Evolutionary conservation across 1,284 basidiomycete species (phyloP), one percentile per base, ranked within the genome.

Genomic region (Ceratobasidium papillatum): DNA sequence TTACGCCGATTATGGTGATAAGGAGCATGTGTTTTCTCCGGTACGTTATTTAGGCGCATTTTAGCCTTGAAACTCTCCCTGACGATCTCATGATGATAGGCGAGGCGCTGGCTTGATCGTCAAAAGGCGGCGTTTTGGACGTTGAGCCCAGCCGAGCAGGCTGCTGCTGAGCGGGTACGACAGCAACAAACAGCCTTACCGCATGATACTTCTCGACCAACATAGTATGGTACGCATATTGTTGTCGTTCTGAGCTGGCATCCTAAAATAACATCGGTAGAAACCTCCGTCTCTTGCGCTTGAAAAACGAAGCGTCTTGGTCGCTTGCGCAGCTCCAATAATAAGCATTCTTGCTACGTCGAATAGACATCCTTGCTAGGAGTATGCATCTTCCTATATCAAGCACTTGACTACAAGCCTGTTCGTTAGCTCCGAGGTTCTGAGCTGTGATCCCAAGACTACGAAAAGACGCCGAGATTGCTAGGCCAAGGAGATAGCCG

Each of bases 11-110:
- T 74, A 65, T 41, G 73, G 73, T 2, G 51, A 74, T 4, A 54
- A 66, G 43, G 73, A 74, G 25, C 59, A 74, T 47, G 73, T 74
- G 14, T 74, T 74, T 51, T 74, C 73, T 56, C 73, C 73, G 32
- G 73, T 74, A 45, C 3, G 73, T 68, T 30, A 11, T 45, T 8
- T 22, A 14, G 3, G 4, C 4, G 11, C 19, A 25, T 3, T 25
- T 14, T 41, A 34, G 12, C 19, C 27, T 51, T 45, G 19, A 11
- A 30, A 11, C 19, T 43, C 32, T 32, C 27, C 7, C 49, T 27
- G 32, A 74, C 41, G 30, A 51, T 68, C 32, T 30, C 19, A 3
- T 34, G 7, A 19, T 43, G 32, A 19, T 45, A 74, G 73, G 73
- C 73, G 30, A 64, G 73, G 25, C 73, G 73, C 25, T 74, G 73